Evolutionary conservation across 2,329 filamentous ascomycete species (phyloP), one percentile per base, ranked within the genome.

Genomic region (Penicillium sp.): DNA sequence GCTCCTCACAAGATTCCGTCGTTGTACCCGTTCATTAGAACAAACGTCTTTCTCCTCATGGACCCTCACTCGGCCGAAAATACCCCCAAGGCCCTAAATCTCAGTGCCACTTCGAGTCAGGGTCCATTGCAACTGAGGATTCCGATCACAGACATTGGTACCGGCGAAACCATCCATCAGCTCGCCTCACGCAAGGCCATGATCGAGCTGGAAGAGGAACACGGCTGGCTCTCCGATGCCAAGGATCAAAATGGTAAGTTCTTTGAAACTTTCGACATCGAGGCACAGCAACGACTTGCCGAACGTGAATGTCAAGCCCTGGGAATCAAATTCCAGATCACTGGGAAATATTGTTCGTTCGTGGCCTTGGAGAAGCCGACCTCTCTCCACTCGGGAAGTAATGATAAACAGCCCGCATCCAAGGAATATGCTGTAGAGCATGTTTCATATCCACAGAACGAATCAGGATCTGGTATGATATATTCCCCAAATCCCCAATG

Each of bases 291-390:
- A 11, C 80, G 84, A 43, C 78, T 90, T 64, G 81, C 85, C 0
- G 80, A 87, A 66, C 79, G 80, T 1, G 87, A 91, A 65, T 86
- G 81, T 8, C 84, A 90, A 1, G 75, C 82, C 0, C 75, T 91
- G 0, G 87, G 88, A 0, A 78, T 85, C 11, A 76, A 79, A 53
- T 89, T 84, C 63, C 86, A 89, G 62, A 81, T 91, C 8, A 82
- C 79, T 2, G 83, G 86, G 1, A 88, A 86, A 65, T 89, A 84
- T 81, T 88, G 84, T 63, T 89, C 86, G 0, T 91, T 91, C 58
- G 83, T 91, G 3, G 88, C 88, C 2, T 77, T 88, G 1, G 78
- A 86, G 57, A 73, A 77, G 39, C 1, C 7, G n/a, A 27, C n/a
- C n/a, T 51, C 27, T 27, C 9, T 16, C 3, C 13, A 10, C 2